A percentile compares a stretch with the other conserved stretches of the same genome.
These are phyloP conservation scores for Dalbergia cochinchinensis DNA, from an alignment of 306 rosid genomes.

Conservation along the genomic window DNA sequence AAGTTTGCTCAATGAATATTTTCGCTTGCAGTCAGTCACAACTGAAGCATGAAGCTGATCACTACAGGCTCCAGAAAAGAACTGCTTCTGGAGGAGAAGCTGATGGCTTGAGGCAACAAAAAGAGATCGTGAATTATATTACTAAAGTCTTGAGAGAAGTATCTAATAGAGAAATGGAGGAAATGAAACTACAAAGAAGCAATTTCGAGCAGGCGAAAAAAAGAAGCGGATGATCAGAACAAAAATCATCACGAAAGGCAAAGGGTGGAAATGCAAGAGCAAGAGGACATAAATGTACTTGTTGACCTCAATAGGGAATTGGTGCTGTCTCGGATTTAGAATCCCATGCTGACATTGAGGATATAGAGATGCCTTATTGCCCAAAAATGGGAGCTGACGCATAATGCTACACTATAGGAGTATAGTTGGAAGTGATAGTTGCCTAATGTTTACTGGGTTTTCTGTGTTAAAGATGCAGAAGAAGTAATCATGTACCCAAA, in stretches of 20 bases:
- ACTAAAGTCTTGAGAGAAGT: slow-evolving; percentile 84
- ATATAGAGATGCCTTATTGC: slow-evolving; percentile 66
- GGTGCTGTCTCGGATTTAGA: slow-evolving; percentile 76
- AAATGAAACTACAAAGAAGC: slow-evolving; percentile 73
- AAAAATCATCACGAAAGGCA: slow-evolving; percentile 76
- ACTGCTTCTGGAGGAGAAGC: slow-evolving; percentile 76
- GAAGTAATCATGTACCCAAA: slow-evolving; percentile 53
- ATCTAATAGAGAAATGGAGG: slow-evolving; percentile 91
- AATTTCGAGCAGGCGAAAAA: slow-evolving; percentile 80
- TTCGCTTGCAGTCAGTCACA: slow-evolving; percentile 66
- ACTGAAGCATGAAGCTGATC: slow-evolving; percentile 83
- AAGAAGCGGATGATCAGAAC: slow-evolving; percentile 76
- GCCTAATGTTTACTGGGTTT: slow-evolving; percentile 3
- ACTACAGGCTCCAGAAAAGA: slow-evolving; percentile 82
- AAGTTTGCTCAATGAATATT: slow-evolving; percentile 43
- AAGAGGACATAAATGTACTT: slow-evolving; percentile 83
- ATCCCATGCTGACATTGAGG: slow-evolving; percentile 66
- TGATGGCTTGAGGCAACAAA: slow-evolving; percentile 88
- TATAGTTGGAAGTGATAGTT: not conserved
- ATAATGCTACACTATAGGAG: not conserved
- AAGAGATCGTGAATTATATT: slow-evolving; percentile 61
- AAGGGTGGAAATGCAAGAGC: slow-evolving; percentile 82
- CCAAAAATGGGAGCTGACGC: slow-evolving; percentile 60
- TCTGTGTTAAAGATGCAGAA: slow-evolving; percentile 45
- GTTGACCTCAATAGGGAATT: slow-evolving; percentile 76